These are phyloP conservation scores for Dipsacomyces acuminosporus DNA, from an alignment of 371 early-diverging fungal species.

Conservation along the genomic window DNA sequence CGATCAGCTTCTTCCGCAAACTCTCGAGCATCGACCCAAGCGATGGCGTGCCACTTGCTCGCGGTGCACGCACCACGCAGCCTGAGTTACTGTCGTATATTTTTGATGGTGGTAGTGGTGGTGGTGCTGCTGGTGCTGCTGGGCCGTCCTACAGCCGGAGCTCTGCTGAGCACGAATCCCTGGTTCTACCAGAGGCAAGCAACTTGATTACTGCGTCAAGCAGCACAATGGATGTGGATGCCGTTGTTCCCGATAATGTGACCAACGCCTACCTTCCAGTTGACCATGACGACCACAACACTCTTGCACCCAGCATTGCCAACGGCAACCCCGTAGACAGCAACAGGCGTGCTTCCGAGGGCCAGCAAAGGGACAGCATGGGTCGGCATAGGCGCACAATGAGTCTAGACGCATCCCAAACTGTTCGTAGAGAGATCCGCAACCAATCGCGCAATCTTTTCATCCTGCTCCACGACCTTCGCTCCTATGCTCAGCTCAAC, in stretches of 20 bases:
- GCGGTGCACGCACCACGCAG: neutral
- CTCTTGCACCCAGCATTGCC: conserved; percentile 23
- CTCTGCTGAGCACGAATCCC: neutral
- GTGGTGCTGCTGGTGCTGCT: neutral
- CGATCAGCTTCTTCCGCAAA: conserved; percentile 27
- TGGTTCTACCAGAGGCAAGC: neutral
- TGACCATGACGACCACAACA: conserved; percentile 24
- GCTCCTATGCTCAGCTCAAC: conserved; percentile 89
- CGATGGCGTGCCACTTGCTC: neutral
- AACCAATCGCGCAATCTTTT: conserved; percentile 57
- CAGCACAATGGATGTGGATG: conserved; percentile 8
- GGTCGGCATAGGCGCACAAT: conserved; percentile 21
- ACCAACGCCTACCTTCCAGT: conserved; percentile 40
- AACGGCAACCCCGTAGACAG: neutral
- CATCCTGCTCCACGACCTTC: conserved; percentile 76
- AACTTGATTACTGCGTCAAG: neutral
- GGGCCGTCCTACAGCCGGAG: neutral
- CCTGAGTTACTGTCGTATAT: neutral
- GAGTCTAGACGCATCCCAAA: conserved; percentile 15
- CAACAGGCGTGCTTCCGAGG: neutral
- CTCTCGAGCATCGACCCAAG: conserved; percentile 17
- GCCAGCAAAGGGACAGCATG: conserved; percentile 8
- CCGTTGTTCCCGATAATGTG: conserved; percentile 27
- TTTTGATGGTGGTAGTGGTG: no score
- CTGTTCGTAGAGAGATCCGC: conserved; percentile 21